Conservation (phyloP, 768 basidiomycete species). For the Amanita rubescens region DNA sequence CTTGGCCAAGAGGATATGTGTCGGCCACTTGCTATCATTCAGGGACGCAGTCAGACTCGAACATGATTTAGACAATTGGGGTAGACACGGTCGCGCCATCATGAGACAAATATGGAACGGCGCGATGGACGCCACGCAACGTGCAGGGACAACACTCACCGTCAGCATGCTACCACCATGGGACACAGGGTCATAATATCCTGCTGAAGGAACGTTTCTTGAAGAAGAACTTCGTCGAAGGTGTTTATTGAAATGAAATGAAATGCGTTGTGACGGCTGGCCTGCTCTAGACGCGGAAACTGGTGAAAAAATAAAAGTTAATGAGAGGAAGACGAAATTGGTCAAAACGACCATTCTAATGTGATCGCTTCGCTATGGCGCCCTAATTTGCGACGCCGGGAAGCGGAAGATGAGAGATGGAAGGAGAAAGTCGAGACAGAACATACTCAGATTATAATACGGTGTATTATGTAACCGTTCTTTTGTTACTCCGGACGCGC, state of each 20-base stretch:
- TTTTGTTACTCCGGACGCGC: background rate
- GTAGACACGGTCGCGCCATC: background rate
- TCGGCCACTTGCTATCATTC: slow-evolving; percentile 35
- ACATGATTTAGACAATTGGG: background rate
- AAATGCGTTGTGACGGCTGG: background rate
- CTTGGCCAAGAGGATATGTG: slow-evolving; percentile 66
- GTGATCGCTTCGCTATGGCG: background rate
- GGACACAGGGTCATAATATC: slow-evolving; percentile 51
- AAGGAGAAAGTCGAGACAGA: background rate
- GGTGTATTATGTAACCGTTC: background rate
- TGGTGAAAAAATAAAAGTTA: slow-evolving; percentile 1
- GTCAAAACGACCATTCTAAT: slow-evolving; percentile 14
- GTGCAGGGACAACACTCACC: slow-evolving; percentile 37
- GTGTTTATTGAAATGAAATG: background rate
- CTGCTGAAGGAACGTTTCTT: slow-evolving; percentile 39
- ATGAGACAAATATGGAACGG: background rate
- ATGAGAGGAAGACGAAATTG: slow-evolving; percentile 1
- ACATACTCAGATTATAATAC: background rate
- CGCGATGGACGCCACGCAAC: background rate
- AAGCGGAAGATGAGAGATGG: background rate
- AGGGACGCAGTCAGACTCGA: slow-evolving; percentile 3
- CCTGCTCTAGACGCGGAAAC: slow-evolving; percentile 6
- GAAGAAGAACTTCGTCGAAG: slow-evolving; percentile 7
- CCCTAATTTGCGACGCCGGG: background rate
- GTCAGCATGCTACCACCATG: slow-evolving; percentile 66